Evolutionary conservation across 495 filamentous ascomycete genomes (phyloP).

Genomic region (Polyplosphaeria fusca): DNA sequence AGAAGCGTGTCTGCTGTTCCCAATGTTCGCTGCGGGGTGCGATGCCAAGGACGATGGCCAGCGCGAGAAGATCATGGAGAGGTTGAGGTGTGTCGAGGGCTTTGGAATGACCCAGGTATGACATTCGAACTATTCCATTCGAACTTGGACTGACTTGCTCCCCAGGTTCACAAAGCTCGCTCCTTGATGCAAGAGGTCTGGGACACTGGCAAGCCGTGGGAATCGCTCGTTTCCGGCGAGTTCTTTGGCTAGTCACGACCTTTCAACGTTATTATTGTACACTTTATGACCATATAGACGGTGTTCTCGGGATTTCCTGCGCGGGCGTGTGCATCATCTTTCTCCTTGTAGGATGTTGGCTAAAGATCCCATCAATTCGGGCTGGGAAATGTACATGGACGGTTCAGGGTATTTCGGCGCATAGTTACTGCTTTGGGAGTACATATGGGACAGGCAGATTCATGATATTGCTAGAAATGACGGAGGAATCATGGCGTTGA

Average conservation of each 20-base stretch:
- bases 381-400: too few relatives aligned
- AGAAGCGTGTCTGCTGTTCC: conserved; percentile 75
- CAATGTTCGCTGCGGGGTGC: conserved; percentile 81
- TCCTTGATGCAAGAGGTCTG: conserved; percentile 65
- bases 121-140: conserved; percentile 9
- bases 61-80: conserved; percentile 59
- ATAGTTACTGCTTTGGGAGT: too few relatives aligned
- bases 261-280: too few relatives aligned
- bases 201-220: conserved; percentile 61
- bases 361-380: too few relatives aligned
- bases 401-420: too few relatives aligned
- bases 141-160: background rate
- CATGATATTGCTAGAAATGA: too few relatives aligned
- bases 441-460: too few relatives aligned
- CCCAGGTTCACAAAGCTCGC: conserved; percentile 55
- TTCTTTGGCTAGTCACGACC: conserved; percentile 55
- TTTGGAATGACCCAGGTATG: conserved; percentile 72
- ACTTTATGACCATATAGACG: too few relatives aligned
- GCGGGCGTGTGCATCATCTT: too few relatives aligned
- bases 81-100: conserved; percentile 67
- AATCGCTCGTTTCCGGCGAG: conserved; percentile 60
- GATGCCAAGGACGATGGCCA: conserved; percentile 59
- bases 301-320: too few relatives aligned
- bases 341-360: too few relatives aligned
- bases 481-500: too few relatives aligned